Evolutionary conservation across 2,329 filamentous ascomycete genomes (phyloP), one percentile per base, ranked within the genome.

Genomic region (Cephalotrichum gorgonifer): DNA sequence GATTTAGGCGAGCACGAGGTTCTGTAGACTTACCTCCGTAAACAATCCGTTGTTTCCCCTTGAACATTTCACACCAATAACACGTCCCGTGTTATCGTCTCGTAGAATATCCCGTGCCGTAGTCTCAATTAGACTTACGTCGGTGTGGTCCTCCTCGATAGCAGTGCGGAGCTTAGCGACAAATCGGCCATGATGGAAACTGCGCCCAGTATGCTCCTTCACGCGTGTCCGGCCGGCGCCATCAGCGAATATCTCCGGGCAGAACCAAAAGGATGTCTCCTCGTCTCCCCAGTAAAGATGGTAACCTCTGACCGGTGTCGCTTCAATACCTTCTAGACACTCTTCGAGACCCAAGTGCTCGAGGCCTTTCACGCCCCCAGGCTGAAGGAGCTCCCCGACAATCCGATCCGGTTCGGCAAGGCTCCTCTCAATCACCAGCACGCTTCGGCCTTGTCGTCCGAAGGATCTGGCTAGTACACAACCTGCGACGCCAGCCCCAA

Each of bases 401-500:
- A 43, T 43, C 4, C 20, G 22, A 25, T 43, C 39, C 14, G 22
- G 39, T 14, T 43, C n/a, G n/a, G 6, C 39, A 25, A 43, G 39
- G 17, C 39, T 43, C 20, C 39, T 22, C 7, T 43, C 39, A 15
- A 43, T 23, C 47, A 98, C 72, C 25, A 97, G 76, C 25, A 98
- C 90, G 63, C 86, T 94, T 54, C 93, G 82, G 48, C 89, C 90
- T 69, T 97, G 93, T 58, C 86, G 83, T 51, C 86, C 90, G 43
- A 97, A 76, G 22, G 91, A 81, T 54, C 83, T 86, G 17, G 93
- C 91, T 22, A 89, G 73, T 20, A 90, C 87, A 64, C 88, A 95
- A 38, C 93, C 93, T 54, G 95, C 80, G 51, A 97, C 77, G 49
- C 93, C 93, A 3, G 88, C 93, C 55, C 93, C 93, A 33, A 98